Evolutionary conservation across 768 basidiomycete genomes (phyloP), one percentile per base, ranked within the genome.

Genomic region (Boletus rex-veris): DNA sequence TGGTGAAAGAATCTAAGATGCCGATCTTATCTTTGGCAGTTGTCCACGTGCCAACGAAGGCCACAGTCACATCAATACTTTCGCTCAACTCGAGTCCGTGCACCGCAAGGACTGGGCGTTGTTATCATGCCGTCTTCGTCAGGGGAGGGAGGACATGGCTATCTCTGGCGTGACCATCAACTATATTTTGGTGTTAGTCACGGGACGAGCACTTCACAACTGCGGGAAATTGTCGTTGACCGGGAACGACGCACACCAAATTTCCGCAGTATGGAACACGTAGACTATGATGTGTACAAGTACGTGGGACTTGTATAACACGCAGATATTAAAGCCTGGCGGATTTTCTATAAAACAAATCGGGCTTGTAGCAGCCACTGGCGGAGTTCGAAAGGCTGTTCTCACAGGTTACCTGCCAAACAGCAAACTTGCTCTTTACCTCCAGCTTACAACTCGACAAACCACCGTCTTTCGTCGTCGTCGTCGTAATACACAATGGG

Each of bases 401-500:
- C 59, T 60, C 69, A 62, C 69, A 72, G 66, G 55, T 61, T 56
- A 65, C 62, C 55, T 44, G 50, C 61, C 55, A 59, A 66, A 68
- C 63, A 57, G 54, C 71, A 65, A 64, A 69, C 71, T 69, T 69
- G 69, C 59, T 62, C 64, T 65, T 69, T 50, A 59, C 64, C 58
- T 67, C 40, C 60, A 62, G 59, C 52, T 52, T 49, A 58, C 69
- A 62, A 55, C 66, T 63, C 63, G 53, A 65, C 60, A 58, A 58
- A 63, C 54, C 53, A 48, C 55, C 48, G 42, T 66, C 71, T 33
- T 58, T 69, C 60, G 62, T 68, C 61, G 58, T 60, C 65, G 65
- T 64, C 61, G 61, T 67, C 66, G 61, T 59, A 64, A 56, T 49
- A 67, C 75, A 75, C 64, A 71, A 92, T 92, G 90, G 90, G 90